These are phyloP conservation scores for Cladosporium sp. DNA, from an alignment of 2,329 filamentous ascomycete genomes.

Conservation along the genomic window DNA sequence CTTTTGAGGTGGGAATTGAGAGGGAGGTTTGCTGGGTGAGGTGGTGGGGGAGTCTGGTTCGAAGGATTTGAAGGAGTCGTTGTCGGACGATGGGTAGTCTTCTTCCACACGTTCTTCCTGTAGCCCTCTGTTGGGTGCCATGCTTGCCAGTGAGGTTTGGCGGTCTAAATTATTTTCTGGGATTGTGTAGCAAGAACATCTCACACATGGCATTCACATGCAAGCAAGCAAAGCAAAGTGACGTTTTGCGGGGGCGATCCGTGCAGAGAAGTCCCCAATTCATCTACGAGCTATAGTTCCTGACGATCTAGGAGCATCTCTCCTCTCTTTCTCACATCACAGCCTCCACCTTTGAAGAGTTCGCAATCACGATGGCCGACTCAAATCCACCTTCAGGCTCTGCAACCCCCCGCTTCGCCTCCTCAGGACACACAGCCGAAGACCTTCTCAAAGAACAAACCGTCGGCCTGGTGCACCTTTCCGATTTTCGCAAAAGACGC, in stretches of 20 bases:
- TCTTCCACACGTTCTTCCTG: background rate
- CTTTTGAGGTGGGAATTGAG: constrained; percentile 1
- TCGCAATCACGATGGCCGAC: constrained; percentile 1
- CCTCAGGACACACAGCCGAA: constrained; percentile 71
- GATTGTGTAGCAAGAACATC: no score
- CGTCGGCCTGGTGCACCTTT: constrained; percentile 85
- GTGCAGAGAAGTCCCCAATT: no score
- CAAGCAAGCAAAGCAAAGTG: background rate
- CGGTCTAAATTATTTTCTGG: no score
- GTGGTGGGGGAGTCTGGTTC: constrained; percentile 17
- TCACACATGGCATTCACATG: background rate
- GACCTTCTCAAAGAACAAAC: constrained; percentile 81
- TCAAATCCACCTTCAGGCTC: constrained; percentile 15
- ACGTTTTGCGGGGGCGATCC: constrained; percentile 8
- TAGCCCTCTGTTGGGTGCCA: constrained; percentile 8
- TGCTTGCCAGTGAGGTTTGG: background rate
- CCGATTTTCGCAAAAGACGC: constrained; percentile 93
- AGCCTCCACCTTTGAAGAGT: no score
- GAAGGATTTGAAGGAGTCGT: constrained; percentile 27
- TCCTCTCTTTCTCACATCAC: no score
- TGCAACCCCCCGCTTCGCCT: constrained; percentile 58
- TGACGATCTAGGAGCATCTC: no score
- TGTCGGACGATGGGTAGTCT: constrained; percentile 19
- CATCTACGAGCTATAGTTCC: no score
- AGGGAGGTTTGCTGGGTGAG: no score